Base-by-base conservation (phyloP, 192 early-diverging fungal genomes). In the Backusella tarrabulga region DNA sequence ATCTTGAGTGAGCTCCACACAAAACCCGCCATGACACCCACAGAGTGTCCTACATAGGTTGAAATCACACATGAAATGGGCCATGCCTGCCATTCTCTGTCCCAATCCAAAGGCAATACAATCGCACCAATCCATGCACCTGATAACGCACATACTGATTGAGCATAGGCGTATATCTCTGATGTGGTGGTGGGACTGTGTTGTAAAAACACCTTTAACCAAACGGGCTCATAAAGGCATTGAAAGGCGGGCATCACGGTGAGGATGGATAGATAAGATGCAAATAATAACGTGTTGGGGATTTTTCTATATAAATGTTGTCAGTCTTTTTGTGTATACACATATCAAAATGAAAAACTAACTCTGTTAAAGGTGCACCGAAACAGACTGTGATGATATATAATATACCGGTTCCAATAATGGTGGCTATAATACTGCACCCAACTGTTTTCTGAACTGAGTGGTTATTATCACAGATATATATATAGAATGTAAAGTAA, bases 81-180 rank as follows among this genome's bases (percentile, higher is more conserved):
- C 86, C 86, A 87, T 66, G 79, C 81, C 78, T 88, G 87, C 87
- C 87, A 88, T 26, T 86, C 82, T 50, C 85, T 71, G 71, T 88
- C 87, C 87, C 87, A 88, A 76, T 88, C 87, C 77, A 88, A 70
- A 1, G 87, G 87, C 63, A 88, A 82, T 34, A 88, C 87, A 73
- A 88, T 81, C 34, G 87, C 84, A 6, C 87, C 87, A 19, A 88
- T 76, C 87, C 87, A 88, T 32, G 87, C 85, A 23, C 87, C 87
- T 67, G 85, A 81, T 32, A 87, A 78, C 1, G 81, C 66, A 74
- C 80, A 83, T 34, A 87, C 75, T 21, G 78, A 80, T 71, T 85
- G 86, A 17, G 83, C 80, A 70, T 87, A 85, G 3, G 82, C 71
- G 34, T 83, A 83, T 32, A 84, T 83, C 44, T 87, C 86, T 32